Evolutionary conservation across 306 rosid species (phyloP), one percentile per base, ranked within the genome.

Genomic region (Trifolium dubium): DNA sequence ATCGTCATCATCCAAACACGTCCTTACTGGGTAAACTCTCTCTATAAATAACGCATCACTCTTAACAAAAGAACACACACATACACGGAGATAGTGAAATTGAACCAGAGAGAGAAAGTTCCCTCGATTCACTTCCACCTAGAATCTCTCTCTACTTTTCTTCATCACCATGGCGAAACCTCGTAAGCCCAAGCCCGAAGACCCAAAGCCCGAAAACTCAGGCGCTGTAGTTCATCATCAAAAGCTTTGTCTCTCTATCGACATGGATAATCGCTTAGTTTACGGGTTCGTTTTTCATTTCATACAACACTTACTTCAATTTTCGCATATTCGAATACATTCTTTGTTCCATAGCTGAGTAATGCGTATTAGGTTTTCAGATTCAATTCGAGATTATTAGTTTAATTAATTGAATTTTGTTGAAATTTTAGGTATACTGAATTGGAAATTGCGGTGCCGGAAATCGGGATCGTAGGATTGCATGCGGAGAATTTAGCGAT

Each of bases 401-500:
- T 15, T 64, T 40, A 64, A 40, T 43, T 64, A 2, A 34, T 56
- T 67, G 34, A 5, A 44, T 41, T 60, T 58, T 14, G 41, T 66
- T 35, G 13, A 10, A 17, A 23, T 58, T 69, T 78, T 79, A 89
- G 99, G 83, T 90, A 88, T 60, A 86, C 97, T 41, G 99, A 89
- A 87, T 77, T 92, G 88, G 92, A 92, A 81, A 87, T 94, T 69
- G 83, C 83, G 31, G 99, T 94, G 11, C 97, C 97, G 39, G 97
- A 94, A 54, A 94, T 89, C 64, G 99, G 99, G 53, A 85, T 94
- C 77, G 93, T 92, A 14, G 97, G 97, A 31, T 56, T 94, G 69
- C 96, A 94, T 80, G 99, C 97, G 3, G 99, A 94, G 86, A 92
- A 94, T 82, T 74, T 94, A 76, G 92, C 87, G 78, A 92, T 94